Evolutionary conservation across 1,284 basidiomycete genomes (phyloP).

Genomic region (Neolentinus lepideus): DNA sequence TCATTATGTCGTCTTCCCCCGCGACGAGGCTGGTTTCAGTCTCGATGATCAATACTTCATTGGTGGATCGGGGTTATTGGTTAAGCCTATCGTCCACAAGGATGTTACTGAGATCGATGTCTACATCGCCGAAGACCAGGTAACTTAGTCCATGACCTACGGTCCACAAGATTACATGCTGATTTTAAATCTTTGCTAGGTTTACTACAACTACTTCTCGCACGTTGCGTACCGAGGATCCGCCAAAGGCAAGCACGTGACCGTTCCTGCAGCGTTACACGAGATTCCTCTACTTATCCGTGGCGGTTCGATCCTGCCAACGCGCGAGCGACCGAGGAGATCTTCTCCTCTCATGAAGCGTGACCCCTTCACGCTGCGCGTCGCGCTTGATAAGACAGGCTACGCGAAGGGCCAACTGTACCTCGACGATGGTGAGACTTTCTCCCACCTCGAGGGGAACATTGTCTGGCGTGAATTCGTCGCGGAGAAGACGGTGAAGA

Average conservation of each 20-base stretch:
- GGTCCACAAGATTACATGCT: no score
- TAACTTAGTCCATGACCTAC: constrained; percentile 18
- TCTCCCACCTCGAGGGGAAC: constrained; percentile 70
- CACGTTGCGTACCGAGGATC: constrained; percentile 60
- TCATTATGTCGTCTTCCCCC: constrained; percentile 90
- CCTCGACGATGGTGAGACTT: constrained; percentile 92
- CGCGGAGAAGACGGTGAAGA: constrained; percentile 40
- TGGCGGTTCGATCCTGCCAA: constrained; percentile 88
- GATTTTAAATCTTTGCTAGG: constrained; percentile 36
- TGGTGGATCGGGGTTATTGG: constrained; percentile 82
- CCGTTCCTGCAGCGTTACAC: constrained; percentile 71
- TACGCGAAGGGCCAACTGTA: constrained; percentile 83
- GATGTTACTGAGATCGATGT: constrained; percentile 68
- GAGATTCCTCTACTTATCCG: constrained; percentile 84
- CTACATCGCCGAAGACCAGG: constrained; percentile 88
- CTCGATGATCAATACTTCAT: constrained; percentile 96
- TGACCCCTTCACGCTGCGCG: constrained; percentile 90
- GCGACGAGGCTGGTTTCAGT: constrained; percentile 78
- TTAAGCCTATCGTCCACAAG: constrained; percentile 85
- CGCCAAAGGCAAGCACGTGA: constrained; percentile 57
- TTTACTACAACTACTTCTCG: constrained; percentile 94
- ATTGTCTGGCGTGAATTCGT: constrained; percentile 77
- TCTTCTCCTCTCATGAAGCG: constrained; percentile 83
- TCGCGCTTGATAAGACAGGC: constrained; percentile 69
- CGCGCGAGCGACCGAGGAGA: constrained; percentile 82